Conservation (phyloP, 192 early-diverging fungal species). For the Chytriomyces confervae region DNA sequence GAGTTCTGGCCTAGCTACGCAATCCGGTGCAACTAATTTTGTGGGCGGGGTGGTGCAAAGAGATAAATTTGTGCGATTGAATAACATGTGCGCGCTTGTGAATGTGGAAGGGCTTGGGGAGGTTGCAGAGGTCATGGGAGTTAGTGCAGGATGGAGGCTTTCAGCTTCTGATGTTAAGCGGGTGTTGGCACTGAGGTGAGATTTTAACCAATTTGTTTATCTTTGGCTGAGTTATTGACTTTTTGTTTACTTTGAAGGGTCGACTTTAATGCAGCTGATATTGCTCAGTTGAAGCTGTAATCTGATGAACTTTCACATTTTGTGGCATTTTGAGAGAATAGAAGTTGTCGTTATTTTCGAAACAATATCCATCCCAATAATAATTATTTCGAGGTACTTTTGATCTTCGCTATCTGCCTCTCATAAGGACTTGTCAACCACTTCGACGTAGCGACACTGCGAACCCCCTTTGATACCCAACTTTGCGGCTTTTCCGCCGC, state of each 20-base stretch:
- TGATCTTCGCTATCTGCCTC: too few relatives aligned
- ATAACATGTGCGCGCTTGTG: constrained; percentile 83
- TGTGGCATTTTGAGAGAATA: too few relatives aligned
- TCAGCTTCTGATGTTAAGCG: constrained; percentile 71
- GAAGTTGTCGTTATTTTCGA: too few relatives aligned
- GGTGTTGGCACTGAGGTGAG: constrained; percentile 67
- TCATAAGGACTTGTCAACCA: constrained; percentile 33
- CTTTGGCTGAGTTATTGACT: neutral
- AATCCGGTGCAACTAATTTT: constrained; percentile 27
- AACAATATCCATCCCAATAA: too few relatives aligned
- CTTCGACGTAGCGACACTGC: constrained; percentile 42
- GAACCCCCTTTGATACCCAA: constrained; percentile 33
- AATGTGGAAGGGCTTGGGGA: constrained; percentile 80
- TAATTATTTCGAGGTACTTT: too few relatives aligned
- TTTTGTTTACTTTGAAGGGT: constrained; percentile 42
- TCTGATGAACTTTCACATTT: too few relatives aligned
- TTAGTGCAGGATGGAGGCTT: constrained; percentile 72
- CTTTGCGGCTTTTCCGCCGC: constrained; percentile 12
- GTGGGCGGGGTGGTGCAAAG: constrained; percentile 45
- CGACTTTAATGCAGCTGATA: constrained; percentile 68
- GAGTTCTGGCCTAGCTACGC: constrained; percentile 50
- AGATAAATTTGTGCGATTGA: constrained; percentile 80
- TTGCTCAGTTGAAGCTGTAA: constrained; percentile 49
- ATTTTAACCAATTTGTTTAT: neutral
- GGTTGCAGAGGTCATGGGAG: constrained; percentile 74